These are phyloP conservation scores for Plasmopara viticola DNA, from an alignment of 352 stramenopile genomes.

Conservation along the genomic window DNA sequence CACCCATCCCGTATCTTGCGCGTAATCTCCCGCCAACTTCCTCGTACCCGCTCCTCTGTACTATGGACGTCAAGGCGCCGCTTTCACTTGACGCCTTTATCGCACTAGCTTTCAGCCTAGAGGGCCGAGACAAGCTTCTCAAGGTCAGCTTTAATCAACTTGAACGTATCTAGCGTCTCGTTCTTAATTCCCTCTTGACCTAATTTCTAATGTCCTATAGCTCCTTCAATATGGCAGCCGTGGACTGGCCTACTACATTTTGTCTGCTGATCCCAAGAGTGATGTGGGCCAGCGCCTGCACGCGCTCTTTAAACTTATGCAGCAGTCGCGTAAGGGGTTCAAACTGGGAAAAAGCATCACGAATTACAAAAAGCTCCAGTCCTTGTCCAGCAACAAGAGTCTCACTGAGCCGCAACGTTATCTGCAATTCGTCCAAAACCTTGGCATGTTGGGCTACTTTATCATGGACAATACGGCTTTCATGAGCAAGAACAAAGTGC, in stretches of 20 bases:
- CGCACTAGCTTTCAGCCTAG: conserved; percentile 69
- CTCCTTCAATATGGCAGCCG: conserved; percentile 81
- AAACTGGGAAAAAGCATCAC: conserved; percentile 78
- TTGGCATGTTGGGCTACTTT: conserved; percentile 82
- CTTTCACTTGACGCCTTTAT: conserved; percentile 38
- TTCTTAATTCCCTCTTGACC: conserved; percentile 13
- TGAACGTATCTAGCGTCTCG: background rate
- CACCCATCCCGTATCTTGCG: too few species aligned
- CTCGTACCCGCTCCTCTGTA: too few species aligned
- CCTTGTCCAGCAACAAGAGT: conserved; percentile 49
- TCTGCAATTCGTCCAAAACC: conserved; percentile 74
- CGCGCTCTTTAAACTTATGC: conserved; percentile 76
- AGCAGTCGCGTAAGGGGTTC: conserved; percentile 80
- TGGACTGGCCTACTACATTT: conserved; percentile 70
- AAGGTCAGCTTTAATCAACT: conserved; percentile 39
- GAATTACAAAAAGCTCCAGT: conserved; percentile 74
- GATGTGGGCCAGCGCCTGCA: conserved; percentile 62
- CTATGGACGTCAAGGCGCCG: too few species aligned
- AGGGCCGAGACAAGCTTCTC: conserved; percentile 84
- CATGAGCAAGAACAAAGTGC: conserved; percentile 68
- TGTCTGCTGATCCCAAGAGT: conserved; percentile 77
- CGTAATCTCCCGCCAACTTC: too few species aligned
- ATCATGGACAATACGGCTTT: conserved; percentile 86
- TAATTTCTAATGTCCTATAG: conserved; percentile 12
- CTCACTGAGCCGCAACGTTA: conserved; percentile 41